Percentiles rank a stretch among this genome's conserved stretches.
Conservation (phyloP, 768 basidiomycete species). For the Boletellus emodensis region DNA sequence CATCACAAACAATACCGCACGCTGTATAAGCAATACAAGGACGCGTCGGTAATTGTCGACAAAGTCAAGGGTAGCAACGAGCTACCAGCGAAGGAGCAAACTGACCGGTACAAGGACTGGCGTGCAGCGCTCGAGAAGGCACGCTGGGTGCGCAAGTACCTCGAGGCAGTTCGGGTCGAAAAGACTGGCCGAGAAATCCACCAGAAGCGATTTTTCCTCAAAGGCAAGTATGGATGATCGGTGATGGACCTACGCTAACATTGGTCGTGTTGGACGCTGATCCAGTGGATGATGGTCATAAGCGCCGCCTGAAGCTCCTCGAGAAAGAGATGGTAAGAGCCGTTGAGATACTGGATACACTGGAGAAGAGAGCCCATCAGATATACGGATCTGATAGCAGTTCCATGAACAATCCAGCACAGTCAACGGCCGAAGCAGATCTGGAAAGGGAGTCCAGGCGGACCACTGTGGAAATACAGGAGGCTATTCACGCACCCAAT, state of each 20-base stretch:
- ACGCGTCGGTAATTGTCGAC: constrained; percentile 26
- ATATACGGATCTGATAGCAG: constrained; percentile 12
- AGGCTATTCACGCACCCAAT: background rate
- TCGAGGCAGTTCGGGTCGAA: constrained; percentile 33
- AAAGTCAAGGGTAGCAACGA: constrained; percentile 3
- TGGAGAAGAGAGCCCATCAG: constrained; percentile 17
- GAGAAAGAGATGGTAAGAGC: constrained; percentile 28
- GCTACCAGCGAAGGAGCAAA: constrained; percentile 18
- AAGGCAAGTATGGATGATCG: constrained; percentile 17
- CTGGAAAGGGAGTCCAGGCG: background rate
- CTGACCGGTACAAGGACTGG: constrained; percentile 13
- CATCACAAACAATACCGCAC: constrained; percentile 26
- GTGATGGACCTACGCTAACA: background rate
- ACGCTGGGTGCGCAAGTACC: constrained; percentile 24
- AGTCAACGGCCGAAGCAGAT: background rate
- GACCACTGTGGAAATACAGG: background rate
- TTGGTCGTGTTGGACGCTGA: background rate
- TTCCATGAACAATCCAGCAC: background rate
- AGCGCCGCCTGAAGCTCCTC: constrained; percentile 26
- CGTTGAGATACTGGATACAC: constrained; percentile 13
- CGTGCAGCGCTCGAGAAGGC: constrained; percentile 15
- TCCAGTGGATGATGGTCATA: constrained; percentile 30
- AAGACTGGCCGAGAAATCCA: constrained; percentile 31
- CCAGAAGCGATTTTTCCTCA: constrained; percentile 30
- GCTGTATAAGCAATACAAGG: constrained; percentile 26